Evolutionary conservation across 768 basidiomycete genomes (phyloP).

Genomic region (Boletus vermiculosoides): DNA sequence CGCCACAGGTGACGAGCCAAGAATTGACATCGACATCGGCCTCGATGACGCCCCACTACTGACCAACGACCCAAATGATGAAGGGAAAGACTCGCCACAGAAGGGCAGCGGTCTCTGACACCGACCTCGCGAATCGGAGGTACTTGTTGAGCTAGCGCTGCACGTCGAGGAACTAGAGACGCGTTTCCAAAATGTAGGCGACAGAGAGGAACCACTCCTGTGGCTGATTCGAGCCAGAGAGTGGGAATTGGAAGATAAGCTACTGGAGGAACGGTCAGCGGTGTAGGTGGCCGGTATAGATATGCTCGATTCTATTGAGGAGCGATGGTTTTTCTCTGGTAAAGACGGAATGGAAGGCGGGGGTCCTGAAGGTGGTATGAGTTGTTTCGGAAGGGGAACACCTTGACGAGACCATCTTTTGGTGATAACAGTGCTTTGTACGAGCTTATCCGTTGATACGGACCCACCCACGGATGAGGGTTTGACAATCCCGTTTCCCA

Average conservation of each 20-base stretch:
- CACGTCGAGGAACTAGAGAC: constrained; percentile 49
- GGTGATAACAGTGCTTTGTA: constrained; percentile 23
- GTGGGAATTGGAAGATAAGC: constrained; percentile 38
- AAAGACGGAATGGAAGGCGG: constrained; percentile 46
- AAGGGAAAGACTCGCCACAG: constrained; percentile 4
- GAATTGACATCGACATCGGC: constrained; percentile 24
- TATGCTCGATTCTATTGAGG: constrained; percentile 24
- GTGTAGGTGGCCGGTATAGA: constrained; percentile 34
- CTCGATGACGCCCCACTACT: constrained; percentile 7
- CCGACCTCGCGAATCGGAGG: constrained; percentile 38
- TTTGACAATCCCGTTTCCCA: not conserved
- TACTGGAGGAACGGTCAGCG: constrained; percentile 35
- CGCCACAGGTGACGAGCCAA: constrained; percentile 12
- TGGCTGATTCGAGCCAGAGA: constrained; percentile 32
- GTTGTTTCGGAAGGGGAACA: constrained; percentile 45
- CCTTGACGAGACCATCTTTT: constrained; percentile 59
- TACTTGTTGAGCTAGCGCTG: constrained; percentile 44
- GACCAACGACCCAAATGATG: constrained; percentile 12
- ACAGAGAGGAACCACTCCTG: constrained; percentile 43
- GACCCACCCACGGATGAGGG: not conserved
- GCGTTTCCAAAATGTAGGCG: constrained; percentile 55
- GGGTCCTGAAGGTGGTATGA: constrained; percentile 60
- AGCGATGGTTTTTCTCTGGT: constrained; percentile 22
- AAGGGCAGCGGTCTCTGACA: constrained; percentile 11
- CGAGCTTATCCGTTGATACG: constrained; percentile 30